phyloP scores from a whole-genome alignment of 139 green algal genomes.

The Desmodesmus armatus region DNA sequence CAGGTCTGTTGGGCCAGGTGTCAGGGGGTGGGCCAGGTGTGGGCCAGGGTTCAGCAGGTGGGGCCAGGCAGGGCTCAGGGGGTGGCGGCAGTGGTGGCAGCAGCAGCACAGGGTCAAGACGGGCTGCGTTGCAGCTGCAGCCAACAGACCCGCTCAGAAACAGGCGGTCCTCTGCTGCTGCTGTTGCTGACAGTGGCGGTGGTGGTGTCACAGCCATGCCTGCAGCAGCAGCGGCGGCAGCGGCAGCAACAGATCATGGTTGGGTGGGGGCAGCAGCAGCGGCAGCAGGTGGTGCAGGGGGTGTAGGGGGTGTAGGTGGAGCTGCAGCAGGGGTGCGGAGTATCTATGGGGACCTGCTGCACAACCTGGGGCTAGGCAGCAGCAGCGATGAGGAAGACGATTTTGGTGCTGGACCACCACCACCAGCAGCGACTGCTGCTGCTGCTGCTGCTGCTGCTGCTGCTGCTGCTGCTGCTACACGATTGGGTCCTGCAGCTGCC shows the following conservation, averaged over 20 bases:
- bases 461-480: not conserved
- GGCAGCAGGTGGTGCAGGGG: not conserved
- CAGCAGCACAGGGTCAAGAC: not conserved
- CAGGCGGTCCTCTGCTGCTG: slow-evolving; percentile 6
- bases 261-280: not conserved
- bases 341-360: not conserved
- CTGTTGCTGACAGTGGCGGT: not conserved
- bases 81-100: not conserved
- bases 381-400: not conserved
- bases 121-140: not conserved
- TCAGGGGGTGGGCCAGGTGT: not conserved
- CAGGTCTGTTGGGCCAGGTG: not conserved
- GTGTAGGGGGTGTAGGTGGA: not conserved
- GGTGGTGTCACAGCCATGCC: slow-evolving; percentile 16
- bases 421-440: not conserved
- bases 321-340: too few relatives aligned
- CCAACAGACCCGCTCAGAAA: not conserved
- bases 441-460: not conserved
- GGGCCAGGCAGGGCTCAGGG: not conserved
- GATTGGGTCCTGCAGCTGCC: not conserved
- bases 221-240: not conserved
- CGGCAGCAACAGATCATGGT: not conserved
- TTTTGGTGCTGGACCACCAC: not conserved
- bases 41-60: not conserved
- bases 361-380: not conserved